Evolutionary conservation across 805 yeast genomes (phyloP).

Genomic region (Yamadazyma kitorensis): DNA sequence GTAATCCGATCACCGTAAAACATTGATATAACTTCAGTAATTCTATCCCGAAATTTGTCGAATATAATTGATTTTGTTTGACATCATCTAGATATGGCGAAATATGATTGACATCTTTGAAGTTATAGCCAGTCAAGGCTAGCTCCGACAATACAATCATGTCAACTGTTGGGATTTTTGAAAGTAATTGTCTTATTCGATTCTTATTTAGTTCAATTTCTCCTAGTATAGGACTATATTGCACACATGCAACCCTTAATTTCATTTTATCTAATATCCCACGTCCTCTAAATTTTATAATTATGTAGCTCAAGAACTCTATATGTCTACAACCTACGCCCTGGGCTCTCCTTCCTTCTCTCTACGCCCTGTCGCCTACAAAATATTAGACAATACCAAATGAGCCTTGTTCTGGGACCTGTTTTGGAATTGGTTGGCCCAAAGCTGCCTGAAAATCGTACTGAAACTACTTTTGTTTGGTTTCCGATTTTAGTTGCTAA

Average conservation of each 20-base stretch:
- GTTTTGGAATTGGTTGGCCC: too few relatives aligned
- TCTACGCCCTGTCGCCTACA: too few relatives aligned
- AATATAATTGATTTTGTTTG: constrained; percentile 35
- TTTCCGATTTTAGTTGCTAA: too few relatives aligned
- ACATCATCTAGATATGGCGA: constrained; percentile 56
- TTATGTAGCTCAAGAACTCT: neutral
- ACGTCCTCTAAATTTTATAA: neutral
- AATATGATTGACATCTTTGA: constrained; percentile 44
- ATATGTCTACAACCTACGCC: too few relatives aligned
- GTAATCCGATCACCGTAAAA: constrained; percentile 78
- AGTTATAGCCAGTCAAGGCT: constrained; percentile 83
- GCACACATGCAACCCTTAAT: constrained; percentile 62
- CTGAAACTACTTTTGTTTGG: too few relatives aligned
- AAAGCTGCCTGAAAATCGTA: too few relatives aligned
- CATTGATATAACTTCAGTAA: constrained; percentile 52
- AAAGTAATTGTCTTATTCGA: constrained; percentile 43
- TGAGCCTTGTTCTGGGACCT: too few relatives aligned
- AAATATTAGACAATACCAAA: too few relatives aligned
- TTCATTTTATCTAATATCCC: constrained; percentile 29
- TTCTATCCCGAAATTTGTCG: constrained; percentile 55
- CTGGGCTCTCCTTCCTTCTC: too few relatives aligned
- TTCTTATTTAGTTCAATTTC: constrained; percentile 51
- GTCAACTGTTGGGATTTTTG: constrained; percentile 37
- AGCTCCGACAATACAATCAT: constrained; percentile 80
- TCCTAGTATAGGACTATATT: constrained; percentile 64